Evolutionary conservation across 306 rosid species (phyloP).

Genomic region (Nissolia schottii): DNA sequence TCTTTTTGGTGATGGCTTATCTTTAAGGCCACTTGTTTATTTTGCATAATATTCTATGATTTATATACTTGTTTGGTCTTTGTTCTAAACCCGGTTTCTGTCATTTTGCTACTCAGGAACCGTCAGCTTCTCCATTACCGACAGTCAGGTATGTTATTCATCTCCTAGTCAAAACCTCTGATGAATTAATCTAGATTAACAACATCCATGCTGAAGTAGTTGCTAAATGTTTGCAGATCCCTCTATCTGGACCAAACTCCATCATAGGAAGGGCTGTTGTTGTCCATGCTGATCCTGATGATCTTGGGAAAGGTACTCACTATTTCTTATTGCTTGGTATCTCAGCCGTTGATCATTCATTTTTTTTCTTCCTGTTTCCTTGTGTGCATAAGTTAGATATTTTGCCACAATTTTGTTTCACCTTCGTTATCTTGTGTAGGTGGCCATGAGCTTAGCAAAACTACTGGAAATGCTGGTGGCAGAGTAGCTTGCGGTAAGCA

Average conservation of each 20-base stretch:
- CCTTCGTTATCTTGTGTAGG: conserved; percentile 40
- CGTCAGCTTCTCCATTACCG: conserved; percentile 56
- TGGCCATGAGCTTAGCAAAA: conserved; percentile 93
- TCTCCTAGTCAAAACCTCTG: conserved; percentile 3
- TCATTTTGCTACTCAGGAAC: conserved; percentile 54
- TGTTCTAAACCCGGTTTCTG: conserved; percentile 22
- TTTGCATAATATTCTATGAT: background rate
- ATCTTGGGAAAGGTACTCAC: conserved; percentile 83
- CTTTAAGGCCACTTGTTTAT: background rate
- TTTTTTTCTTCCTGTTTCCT: background rate
- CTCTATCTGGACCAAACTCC: conserved; percentile 77
- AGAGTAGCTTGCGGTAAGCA: conserved; percentile 87
- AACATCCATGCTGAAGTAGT: background rate
- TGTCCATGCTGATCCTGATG: conserved; percentile 92
- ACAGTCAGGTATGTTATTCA: conserved; percentile 59
- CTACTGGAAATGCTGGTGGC: conserved; percentile 98
- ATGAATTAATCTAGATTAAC: background rate
- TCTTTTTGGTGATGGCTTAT: background rate
- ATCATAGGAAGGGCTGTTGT: conserved; percentile 95
- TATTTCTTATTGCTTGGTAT: background rate
- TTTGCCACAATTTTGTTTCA: background rate
- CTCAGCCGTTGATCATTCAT: background rate
- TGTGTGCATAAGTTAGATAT: background rate
- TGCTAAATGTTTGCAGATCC: conserved; percentile 55
- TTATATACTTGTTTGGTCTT: conserved; percentile 7